Conservation (phyloP, 169 alveolate species). For the Eimeria tenella region DNA sequence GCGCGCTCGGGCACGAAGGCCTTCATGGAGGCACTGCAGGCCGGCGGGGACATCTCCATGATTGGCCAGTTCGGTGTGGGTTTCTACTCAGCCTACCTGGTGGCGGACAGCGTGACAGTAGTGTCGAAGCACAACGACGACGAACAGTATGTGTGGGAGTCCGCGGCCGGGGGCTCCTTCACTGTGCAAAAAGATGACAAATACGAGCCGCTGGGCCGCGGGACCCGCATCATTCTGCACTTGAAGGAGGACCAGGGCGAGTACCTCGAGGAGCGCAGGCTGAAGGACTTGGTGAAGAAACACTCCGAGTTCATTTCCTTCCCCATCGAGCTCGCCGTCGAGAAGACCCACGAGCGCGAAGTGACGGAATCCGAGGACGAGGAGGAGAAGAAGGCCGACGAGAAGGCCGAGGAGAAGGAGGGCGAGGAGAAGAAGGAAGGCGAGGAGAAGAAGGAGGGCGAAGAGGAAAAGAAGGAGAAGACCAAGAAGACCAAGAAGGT, state of each 20-base stretch:
- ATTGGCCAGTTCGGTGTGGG: constrained; percentile 99
- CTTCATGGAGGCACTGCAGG: constrained; percentile 98
- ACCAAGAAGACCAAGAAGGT: constrained; percentile 98
- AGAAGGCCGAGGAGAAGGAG: constrained; percentile 84
- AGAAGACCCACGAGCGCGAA: constrained; percentile 98
- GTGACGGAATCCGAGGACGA: constrained; percentile 98
- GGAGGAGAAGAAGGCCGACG: constrained; percentile 89
- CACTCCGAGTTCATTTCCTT: constrained; percentile 99
- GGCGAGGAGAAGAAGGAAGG: constrained; percentile 87
- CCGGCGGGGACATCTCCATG: constrained; percentile 99
- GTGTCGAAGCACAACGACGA: constrained; percentile 97
- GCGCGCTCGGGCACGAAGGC: constrained; percentile 99
- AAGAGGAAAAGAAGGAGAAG: constrained; percentile 92
- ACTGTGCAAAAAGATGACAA: constrained; percentile 95
- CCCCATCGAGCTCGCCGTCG: constrained; percentile 98
- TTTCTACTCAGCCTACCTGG: constrained; percentile 99
- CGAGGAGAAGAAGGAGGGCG: constrained; percentile 88
- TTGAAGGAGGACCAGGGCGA: constrained; percentile 98
- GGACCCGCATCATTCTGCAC: constrained; percentile 97
- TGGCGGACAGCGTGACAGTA: constrained; percentile 98
- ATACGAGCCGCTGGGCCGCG: constrained; percentile 92
- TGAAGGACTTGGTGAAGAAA: constrained; percentile 99
- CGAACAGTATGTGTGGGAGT: constrained; percentile 98
- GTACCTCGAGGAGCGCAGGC: constrained; percentile 98
- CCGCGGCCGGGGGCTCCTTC: constrained; percentile 99